phyloP scores from a whole-genome alignment of 345 rosid genomes.

The Eucalyptus globulus region DNA sequence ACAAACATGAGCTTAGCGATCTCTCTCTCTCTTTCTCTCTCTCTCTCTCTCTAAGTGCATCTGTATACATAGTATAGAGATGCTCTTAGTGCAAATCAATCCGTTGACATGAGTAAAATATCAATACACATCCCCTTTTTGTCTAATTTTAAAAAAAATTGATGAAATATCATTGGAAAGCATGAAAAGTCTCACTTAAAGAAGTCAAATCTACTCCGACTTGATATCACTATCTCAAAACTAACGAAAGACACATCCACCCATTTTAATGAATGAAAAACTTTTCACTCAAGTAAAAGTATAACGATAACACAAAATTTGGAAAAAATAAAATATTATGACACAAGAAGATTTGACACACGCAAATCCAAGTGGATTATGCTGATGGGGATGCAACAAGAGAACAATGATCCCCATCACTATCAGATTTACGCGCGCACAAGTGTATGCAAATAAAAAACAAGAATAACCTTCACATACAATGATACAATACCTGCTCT shows the following conservation, averaged over 20 bases:
- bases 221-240: no score
- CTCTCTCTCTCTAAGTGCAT: no score
- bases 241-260: background rate
- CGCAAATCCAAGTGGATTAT: background rate
- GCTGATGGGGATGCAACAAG: background rate
- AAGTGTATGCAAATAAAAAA: background rate
- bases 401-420: background rate
- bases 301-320: no score
- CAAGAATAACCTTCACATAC: background rate
- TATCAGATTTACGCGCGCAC: background rate
- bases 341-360: no score
- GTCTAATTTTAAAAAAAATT: background rate
- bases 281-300: background rate
- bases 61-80: background rate
- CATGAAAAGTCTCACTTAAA: background rate
- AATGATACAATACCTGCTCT: constrained; percentile 12
- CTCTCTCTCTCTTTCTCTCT: background rate
- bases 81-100: background rate
- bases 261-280: no score
- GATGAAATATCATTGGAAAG: no score
- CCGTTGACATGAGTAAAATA: background rate
- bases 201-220: background rate
- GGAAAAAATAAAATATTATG: no score
- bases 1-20: background rate
- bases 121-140: background rate